Evolutionary conservation across 2,329 filamentous ascomycete genomes (phyloP).

Genomic region (Cercospora sp.): DNA sequence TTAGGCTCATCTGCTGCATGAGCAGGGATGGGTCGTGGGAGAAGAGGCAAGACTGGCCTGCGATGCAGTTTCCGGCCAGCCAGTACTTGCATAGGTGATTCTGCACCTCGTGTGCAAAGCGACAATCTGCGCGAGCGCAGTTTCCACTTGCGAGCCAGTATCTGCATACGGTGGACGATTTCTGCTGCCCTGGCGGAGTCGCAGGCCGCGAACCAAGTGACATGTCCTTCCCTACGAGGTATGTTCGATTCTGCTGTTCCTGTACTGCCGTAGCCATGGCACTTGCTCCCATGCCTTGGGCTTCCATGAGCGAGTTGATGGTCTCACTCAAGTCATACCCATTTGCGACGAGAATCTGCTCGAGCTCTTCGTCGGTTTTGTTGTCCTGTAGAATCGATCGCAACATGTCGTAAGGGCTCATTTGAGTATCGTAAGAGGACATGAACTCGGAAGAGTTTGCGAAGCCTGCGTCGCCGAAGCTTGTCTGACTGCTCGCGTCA

Average conservation of each 20-base stretch:
- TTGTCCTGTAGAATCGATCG: constrained; percentile 89
- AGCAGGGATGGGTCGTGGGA: constrained; percentile 91
- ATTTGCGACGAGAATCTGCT: constrained; percentile 82
- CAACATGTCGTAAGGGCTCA: constrained; percentile 98
- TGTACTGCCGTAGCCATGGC: constrained; percentile 32
- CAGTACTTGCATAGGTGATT: constrained; percentile 99
- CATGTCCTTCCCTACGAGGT: constrained; percentile 87
- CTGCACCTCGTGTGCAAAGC: constrained; percentile 94
- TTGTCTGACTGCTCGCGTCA: constrained; percentile 76
- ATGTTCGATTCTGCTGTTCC: constrained; percentile 55
- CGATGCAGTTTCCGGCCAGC: constrained; percentile 92
- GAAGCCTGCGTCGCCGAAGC: constrained; percentile 70
- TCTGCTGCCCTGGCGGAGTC: constrained; percentile 74
- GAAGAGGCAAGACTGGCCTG: constrained; percentile 91
- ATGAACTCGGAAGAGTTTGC: constrained; percentile 81
- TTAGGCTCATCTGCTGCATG: constrained; percentile 75
- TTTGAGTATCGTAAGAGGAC: constrained; percentile 70
- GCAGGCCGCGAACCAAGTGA: constrained; percentile 68
- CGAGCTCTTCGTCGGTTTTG: constrained; percentile 90
- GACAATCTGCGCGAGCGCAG: constrained; percentile 91
- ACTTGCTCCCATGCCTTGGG: constrained; percentile 55
- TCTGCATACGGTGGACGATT: constrained; percentile 90
- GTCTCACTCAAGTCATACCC: constrained; percentile 93
- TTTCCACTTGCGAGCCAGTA: constrained; percentile 96
- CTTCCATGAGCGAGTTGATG: constrained; percentile 83